A percentile compares a stretch with the other conserved stretches of the same genome.
These are phyloP conservation scores for Meyerozyma smithsonii DNA, from an alignment of 1,139 yeast genomes.

Conservation along the genomic window DNA sequence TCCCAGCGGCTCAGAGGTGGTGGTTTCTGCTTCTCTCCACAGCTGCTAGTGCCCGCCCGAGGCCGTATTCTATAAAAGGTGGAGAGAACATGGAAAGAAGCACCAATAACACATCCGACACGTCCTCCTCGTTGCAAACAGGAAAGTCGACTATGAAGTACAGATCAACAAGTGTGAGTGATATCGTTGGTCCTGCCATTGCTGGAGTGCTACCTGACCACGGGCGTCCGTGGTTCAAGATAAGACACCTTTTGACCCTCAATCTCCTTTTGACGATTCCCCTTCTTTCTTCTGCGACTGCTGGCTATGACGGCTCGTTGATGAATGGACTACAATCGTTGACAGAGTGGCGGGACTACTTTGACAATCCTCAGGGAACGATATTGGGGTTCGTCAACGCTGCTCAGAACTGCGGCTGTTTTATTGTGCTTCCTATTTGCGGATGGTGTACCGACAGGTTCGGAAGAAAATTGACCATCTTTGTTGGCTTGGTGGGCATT, in stretches of 20 bases:
- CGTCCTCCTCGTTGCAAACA: background rate
- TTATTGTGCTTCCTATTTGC: slow-evolving; percentile 23
- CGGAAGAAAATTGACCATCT: slow-evolving; percentile 44
- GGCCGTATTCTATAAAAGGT: slow-evolving; percentile 3
- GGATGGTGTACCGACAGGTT: slow-evolving; percentile 33
- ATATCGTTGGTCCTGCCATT: slow-evolving; percentile 1
- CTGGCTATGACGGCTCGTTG: slow-evolving; percentile 20
- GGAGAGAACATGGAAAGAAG: background rate
- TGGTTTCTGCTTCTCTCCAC: background rate
- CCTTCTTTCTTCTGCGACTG: slow-evolving; percentile 1
- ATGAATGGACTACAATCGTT: slow-evolving; percentile 20
- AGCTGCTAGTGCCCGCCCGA: no score
- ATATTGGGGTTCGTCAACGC: slow-evolving; percentile 1
- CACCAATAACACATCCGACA: no score
- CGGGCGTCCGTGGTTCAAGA: background rate
- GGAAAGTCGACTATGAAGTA: background rate
- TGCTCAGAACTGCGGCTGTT: slow-evolving; percentile 5
- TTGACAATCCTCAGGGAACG: background rate
- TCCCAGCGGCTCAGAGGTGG: background rate
- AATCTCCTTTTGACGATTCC: background rate
- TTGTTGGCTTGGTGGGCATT: slow-evolving; percentile 35
- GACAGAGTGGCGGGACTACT: slow-evolving; percentile 10
- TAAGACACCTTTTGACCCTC: background rate
- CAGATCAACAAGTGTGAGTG: background rate
- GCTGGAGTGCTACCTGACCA: slow-evolving; percentile 1